Evolutionary conservation across 192 early-diverging fungal species (phyloP).

Genomic region (Pilobolus umbonatus): DNA sequence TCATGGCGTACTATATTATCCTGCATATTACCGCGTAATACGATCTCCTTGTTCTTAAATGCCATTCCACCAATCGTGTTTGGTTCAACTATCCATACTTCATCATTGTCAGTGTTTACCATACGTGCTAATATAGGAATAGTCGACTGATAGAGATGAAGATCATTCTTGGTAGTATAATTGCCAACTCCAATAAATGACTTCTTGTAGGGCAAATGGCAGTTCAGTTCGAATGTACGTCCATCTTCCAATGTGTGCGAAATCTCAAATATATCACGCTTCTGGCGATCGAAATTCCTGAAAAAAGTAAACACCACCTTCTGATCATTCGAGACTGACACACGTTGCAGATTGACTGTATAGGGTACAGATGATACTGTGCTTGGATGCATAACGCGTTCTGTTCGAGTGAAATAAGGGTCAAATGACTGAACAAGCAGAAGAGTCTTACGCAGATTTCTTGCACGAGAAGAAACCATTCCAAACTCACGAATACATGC

Average conservation of each 20-base stretch:
- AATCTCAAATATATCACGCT: constrained; percentile 39
- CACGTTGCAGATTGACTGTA: constrained; percentile 44
- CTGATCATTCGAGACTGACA: constrained; percentile 15
- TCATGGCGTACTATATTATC: constrained; percentile 15
- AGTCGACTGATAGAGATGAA: constrained; percentile 52
- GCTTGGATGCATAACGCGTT: constrained; percentile 30
- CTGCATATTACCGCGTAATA: constrained; percentile 34
- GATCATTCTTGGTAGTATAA: constrained; percentile 46
- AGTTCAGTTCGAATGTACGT: constrained; percentile 17
- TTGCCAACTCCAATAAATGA: constrained; percentile 62
- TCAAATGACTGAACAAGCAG: constrained; percentile 59
- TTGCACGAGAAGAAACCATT: constrained; percentile 56
- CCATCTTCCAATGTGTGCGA: constrained; percentile 7
- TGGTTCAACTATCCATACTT: constrained; percentile 62
- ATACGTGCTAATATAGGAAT: constrained; percentile 45
- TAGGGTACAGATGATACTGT: constrained; percentile 34
- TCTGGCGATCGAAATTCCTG: constrained; percentile 57
- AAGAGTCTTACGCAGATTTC: constrained; percentile 53
- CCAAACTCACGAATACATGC: constrained; percentile 72
- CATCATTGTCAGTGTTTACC: constrained; percentile 21
- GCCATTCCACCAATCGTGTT: constrained; percentile 55
- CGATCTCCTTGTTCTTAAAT: constrained; percentile 45
- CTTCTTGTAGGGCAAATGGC: constrained; percentile 49
- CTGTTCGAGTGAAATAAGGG: constrained; percentile 45
- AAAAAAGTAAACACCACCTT: constrained; percentile 51